Conservation (phyloP, 192 early-diverging fungal species). For the Dimargaris verticillata region DNA sequence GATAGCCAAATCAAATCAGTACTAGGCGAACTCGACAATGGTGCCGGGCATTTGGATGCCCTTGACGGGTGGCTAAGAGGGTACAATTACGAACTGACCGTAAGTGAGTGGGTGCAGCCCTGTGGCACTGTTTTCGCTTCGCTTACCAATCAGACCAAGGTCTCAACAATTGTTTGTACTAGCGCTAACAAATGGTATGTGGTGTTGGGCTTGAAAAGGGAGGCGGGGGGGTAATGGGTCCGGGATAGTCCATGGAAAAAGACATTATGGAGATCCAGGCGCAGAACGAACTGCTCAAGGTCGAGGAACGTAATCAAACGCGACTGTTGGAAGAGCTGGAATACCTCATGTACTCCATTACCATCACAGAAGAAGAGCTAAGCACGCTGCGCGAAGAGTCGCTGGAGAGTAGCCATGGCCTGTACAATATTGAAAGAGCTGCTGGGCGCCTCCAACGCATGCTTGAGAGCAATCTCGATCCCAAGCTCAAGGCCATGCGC, state of each 20-base stretch:
- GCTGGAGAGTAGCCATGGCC: slow-evolving; percentile 37
- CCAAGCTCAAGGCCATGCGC: slow-evolving; percentile 31
- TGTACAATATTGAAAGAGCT: slow-evolving; percentile 41
- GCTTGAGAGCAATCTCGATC: slow-evolving; percentile 37
- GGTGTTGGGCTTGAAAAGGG: no score
- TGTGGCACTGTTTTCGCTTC: no score
- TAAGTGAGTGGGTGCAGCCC: slow-evolving; percentile 15
- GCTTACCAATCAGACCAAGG: no score
- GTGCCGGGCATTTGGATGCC: slow-evolving; percentile 58
- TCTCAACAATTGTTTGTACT: no score
- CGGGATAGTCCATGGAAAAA: slow-evolving; percentile 66
- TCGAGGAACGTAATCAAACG: slow-evolving; percentile 78
- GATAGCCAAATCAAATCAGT: slow-evolving; percentile 71
- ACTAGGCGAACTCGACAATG: slow-evolving; percentile 66
- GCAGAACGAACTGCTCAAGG: slow-evolving; percentile 79
- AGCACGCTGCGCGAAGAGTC: slow-evolving; percentile 46
- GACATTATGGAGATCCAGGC: slow-evolving; percentile 91
- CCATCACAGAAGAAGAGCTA: slow-evolving; percentile 39
- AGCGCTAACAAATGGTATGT: no score
- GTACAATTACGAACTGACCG: slow-evolving; percentile 76
- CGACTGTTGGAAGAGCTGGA: slow-evolving; percentile 73
- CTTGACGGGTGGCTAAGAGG: slow-evolving; percentile 78
- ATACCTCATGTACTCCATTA: slow-evolving; percentile 47
- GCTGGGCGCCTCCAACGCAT: slow-evolving; percentile 52
- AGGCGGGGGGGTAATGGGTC: no score